Evolutionary conservation across 768 basidiomycete species (phyloP).

Genomic region (Mrakia gelida): DNA sequence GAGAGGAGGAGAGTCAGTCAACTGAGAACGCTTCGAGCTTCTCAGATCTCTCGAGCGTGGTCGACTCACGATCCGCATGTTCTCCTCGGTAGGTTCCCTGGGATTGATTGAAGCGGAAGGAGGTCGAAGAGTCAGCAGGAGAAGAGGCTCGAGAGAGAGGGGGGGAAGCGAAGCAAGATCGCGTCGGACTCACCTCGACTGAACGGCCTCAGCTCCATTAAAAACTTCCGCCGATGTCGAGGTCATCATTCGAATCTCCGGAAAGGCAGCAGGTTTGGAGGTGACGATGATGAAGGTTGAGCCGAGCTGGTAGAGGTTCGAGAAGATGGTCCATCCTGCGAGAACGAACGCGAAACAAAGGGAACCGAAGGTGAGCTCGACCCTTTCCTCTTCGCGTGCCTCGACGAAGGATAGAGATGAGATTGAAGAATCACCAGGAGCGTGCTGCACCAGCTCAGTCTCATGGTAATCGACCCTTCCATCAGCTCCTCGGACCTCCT

Average conservation of each 20-base stretch:
- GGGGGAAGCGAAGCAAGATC: too few relatives aligned
- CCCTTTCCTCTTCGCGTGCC: neutral
- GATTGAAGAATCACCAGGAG: conserved; percentile 56
- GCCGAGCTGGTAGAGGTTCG: conserved; percentile 73
- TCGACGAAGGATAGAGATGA: neutral
- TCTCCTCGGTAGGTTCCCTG: conserved; percentile 67
- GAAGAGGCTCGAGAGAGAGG: too few relatives aligned
- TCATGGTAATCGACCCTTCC: conserved; percentile 14
- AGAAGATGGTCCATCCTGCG: conserved; percentile 71
- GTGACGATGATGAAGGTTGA: conserved; percentile 79
- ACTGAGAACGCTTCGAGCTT: neutral
- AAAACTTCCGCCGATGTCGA: conserved; percentile 63
- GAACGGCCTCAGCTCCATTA: conserved; percentile 55
- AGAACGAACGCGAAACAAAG: neutral
- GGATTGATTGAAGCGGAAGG: too few relatives aligned
- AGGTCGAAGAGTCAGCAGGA: too few relatives aligned
- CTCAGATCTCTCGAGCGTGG: neutral
- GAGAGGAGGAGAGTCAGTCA: neutral
- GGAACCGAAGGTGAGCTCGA: neutral
- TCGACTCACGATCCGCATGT: conserved; percentile 57
- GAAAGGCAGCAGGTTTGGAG: conserved; percentile 62
- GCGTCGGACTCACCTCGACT: conserved; percentile 42
- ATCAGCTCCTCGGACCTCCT: neutral
- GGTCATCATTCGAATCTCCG: conserved; percentile 63
- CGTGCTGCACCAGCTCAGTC: conserved; percentile 69